These are phyloP conservation scores for Ottelia alismoides DNA, from an alignment of 106 monocot genomes.

Conservation along the genomic window DNA sequence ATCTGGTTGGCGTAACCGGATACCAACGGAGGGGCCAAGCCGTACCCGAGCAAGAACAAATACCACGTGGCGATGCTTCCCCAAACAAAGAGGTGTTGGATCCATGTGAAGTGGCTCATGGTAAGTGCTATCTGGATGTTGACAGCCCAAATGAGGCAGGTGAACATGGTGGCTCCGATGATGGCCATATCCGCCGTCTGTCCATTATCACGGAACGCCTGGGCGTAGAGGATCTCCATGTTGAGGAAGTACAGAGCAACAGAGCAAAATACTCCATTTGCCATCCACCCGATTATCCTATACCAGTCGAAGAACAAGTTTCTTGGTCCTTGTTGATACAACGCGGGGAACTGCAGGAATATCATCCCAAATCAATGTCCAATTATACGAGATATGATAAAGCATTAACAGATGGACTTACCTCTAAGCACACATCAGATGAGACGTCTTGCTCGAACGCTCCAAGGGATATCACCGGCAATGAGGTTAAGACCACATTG, in stretches of 20 bases:
- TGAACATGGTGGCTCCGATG: constrained; percentile 64
- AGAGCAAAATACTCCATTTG: constrained; percentile 54
- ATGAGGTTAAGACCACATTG: constrained; percentile 62
- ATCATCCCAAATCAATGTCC: no score
- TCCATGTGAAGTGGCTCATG: constrained; percentile 79
- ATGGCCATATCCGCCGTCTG: constrained; percentile 46
- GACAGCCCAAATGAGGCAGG: constrained; percentile 67
- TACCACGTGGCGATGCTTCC: constrained; percentile 58
- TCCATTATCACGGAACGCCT: constrained; percentile 34
- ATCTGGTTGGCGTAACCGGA: constrained; percentile 36
- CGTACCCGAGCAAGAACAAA: constrained; percentile 41
- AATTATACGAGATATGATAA: no score
- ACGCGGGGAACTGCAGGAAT: constrained; percentile 56
- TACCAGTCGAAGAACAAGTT: constrained; percentile 76
- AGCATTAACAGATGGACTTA: no score
- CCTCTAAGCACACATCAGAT: constrained; percentile 71
- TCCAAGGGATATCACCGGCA: constrained; percentile 65
- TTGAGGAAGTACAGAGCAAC: constrained; percentile 44
- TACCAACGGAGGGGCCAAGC: constrained; percentile 17
- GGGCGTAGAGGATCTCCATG: constrained; percentile 29
- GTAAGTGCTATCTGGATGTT: constrained; percentile 63
- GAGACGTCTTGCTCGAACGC: constrained; percentile 74
- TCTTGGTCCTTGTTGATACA: constrained; percentile 68
- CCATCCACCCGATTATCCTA: constrained; percentile 60
- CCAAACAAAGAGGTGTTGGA: constrained; percentile 63